Evolutionary conservation across 352 stramenopile genomes (phyloP).

Genomic region (Nannochloropsis limnetica): DNA sequence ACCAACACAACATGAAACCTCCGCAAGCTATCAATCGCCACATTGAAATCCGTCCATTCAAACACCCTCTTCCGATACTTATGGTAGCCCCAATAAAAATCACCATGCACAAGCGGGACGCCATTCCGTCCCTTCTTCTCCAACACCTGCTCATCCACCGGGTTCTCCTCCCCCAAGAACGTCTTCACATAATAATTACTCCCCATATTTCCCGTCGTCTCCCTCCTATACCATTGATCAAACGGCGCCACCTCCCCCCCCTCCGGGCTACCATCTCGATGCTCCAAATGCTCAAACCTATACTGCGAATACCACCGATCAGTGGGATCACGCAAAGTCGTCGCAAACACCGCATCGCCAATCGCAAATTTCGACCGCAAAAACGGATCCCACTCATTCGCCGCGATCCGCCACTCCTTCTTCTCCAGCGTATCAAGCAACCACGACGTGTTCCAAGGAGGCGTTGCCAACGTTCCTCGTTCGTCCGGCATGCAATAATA

Average conservation of each 20-base stretch:
- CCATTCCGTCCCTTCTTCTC: slow-evolving; percentile 29
- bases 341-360: slow-evolving; percentile 50
- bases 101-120: slow-evolving; percentile 4
- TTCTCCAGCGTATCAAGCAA: slow-evolving; percentile 41
- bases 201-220: slow-evolving; percentile 36
- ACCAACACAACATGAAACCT: slow-evolving; percentile 48
- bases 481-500: slow-evolving; percentile 53
- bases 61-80: slow-evolving; percentile 45
- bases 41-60: slow-evolving; percentile 43
- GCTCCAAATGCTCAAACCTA: slow-evolving; percentile 52
- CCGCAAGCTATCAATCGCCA: slow-evolving; percentile 41
- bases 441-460: slow-evolving; percentile 42
- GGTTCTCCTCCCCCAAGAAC: slow-evolving; percentile 43
- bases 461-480: slow-evolving; percentile 45
- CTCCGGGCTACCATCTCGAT: slow-evolving; percentile 44
- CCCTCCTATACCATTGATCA: slow-evolving; percentile 40
- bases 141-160: neutral
- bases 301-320: slow-evolving; percentile 53
- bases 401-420: slow-evolving; percentile 45
- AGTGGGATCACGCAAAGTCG: slow-evolving; percentile 45
- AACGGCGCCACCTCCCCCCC: slow-evolving; percentile 35
- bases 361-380: slow-evolving; percentile 40
- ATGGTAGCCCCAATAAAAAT: slow-evolving; percentile 40
- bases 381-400: slow-evolving; percentile 52
- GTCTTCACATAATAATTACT: slow-evolving; percentile 53